Percentiles rank a stretch among this genome's conserved stretches.
Evolutionary conservation across 257 asterid species (phyloP).

Genomic region (Solanum phureja): DNA sequence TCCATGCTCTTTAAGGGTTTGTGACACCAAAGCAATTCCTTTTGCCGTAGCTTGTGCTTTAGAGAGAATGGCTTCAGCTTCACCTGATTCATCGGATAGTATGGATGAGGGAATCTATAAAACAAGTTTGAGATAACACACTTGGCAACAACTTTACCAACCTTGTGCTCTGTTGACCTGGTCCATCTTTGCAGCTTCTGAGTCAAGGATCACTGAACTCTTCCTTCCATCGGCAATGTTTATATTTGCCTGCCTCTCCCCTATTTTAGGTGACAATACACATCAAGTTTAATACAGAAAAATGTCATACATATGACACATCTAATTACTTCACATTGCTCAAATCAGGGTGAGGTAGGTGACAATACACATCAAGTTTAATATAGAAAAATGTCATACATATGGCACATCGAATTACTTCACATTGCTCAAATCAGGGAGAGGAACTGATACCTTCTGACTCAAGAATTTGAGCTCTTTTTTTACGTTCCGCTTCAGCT

Average conservation of each 20-base stretch:
- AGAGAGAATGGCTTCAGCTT: conserved; percentile 87
- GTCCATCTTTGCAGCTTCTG: conserved; percentile 9
- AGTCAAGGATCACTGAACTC: conserved; percentile 3
- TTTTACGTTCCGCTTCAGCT: not conserved
- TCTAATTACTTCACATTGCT: not conserved
- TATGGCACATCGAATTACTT: not conserved
- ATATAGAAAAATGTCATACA: too few species aligned
- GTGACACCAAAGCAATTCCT: conserved; percentile 61
- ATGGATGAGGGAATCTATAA: not conserved
- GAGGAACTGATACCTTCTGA: not conserved
- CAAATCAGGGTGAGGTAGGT: not conserved
- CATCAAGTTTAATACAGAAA: not conserved
- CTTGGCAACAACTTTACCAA: not conserved
- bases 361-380: not conserved
- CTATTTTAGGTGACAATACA: not conserved
- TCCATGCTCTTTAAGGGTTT: conserved; percentile 44
- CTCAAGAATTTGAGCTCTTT: conserved; percentile 2
- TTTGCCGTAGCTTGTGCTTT: conserved; percentile 73
- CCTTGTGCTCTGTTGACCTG: conserved; percentile 15
- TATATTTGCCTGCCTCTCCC: conserved; percentile 9
- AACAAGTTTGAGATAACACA: not conserved
- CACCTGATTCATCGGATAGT: conserved; percentile 36
- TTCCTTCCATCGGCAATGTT: not conserved
- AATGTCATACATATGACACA: too few species aligned
- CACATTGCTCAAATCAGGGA: not conserved